Evolutionary conservation across 2,329 filamentous ascomycete genomes (phyloP).

Genomic region (Diaporthe citriasiana): DNA sequence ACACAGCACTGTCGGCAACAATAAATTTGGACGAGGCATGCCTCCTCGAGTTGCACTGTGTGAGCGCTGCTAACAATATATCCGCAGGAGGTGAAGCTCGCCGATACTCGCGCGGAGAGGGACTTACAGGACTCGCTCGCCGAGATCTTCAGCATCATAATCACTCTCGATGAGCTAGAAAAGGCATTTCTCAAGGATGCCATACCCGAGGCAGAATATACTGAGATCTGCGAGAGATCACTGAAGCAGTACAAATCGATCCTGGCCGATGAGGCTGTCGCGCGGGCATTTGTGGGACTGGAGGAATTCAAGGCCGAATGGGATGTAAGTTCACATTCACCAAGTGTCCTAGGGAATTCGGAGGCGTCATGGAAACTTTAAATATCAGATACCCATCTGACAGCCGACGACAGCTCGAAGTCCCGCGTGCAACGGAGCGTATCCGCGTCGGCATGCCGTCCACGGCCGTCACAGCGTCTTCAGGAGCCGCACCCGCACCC

Average conservation of each 20-base stretch:
- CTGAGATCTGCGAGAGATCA: conserved; percentile 93
- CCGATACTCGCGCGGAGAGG: conserved; percentile 87
- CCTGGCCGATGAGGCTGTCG: conserved; percentile 89
- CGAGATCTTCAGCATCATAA: conserved; percentile 97
- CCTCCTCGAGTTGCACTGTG: conserved; percentile 4
- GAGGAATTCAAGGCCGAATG: conserved; percentile 93
- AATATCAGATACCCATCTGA: not conserved
- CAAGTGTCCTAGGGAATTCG: too few species aligned
- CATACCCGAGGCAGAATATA: conserved; percentile 91
- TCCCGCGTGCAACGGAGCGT: conserved; percentile 92
- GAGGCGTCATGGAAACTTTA: not conserved
- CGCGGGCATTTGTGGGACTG: conserved; percentile 86
- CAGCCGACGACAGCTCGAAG: conserved; percentile 80
- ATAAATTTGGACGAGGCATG: conserved; percentile 93
- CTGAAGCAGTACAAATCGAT: conserved; percentile 98
- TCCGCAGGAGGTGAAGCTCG: conserved; percentile 90
- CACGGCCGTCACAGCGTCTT: conserved; percentile 75
- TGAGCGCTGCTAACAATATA: conserved; percentile 33
- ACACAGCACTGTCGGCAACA: conserved; percentile 84
- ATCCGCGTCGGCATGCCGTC: conserved; percentile 93
- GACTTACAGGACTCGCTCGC: conserved; percentile 96
- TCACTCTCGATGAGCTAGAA: conserved; percentile 94
- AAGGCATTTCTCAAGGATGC: conserved; percentile 98
- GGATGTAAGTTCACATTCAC: conserved; percentile 75
- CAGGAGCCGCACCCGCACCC: conserved; percentile 58